A percentile compares a stretch with the other conserved stretches of the same genome.
Conservation (phyloP, 495 filamentous ascomycete species). For the Penicillium tannophilum region DNA sequence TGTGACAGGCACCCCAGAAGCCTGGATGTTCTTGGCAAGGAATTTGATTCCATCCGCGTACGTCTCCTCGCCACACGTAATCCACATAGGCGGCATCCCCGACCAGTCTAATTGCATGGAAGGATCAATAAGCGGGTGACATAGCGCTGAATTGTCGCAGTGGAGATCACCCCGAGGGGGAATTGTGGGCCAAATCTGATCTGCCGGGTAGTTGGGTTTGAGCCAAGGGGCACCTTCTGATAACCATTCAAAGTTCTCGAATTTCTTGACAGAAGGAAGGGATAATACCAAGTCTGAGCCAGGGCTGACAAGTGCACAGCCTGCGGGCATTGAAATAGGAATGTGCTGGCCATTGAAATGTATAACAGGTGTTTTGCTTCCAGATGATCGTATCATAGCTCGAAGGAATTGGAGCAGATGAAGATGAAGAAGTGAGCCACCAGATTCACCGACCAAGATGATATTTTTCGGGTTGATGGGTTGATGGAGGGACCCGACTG, state of each 20-base stretch:
- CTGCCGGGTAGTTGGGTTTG: not conserved
- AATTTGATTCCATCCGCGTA: constrained; percentile 2
- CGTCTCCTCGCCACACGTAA: constrained; percentile 1
- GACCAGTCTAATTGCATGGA: not conserved
- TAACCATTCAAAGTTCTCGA: not conserved
- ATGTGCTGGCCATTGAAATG: not conserved
- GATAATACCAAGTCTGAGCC: not conserved
- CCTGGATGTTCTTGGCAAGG: not conserved
- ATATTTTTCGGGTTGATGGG: not conserved
- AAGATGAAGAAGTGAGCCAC: not conserved
- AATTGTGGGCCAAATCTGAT: not conserved
- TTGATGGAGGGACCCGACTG: not conserved
- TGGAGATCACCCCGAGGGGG: not conserved
- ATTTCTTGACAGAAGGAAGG: not conserved
- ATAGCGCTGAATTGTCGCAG: constrained; percentile 1
- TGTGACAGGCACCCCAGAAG: not conserved
- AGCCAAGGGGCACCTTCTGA: not conserved
- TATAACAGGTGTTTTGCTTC: not conserved
- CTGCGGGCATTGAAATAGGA: not conserved
- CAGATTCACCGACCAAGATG: not conserved
- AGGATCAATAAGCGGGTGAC: not conserved
- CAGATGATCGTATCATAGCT: not conserved
- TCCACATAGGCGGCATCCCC: constrained; percentile 3
- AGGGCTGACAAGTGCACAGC: not conserved
- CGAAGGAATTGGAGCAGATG: not conserved